Conservation (phyloP, 2,329 filamentous ascomycete genomes). For the Coniochaeta sp. region DNA sequence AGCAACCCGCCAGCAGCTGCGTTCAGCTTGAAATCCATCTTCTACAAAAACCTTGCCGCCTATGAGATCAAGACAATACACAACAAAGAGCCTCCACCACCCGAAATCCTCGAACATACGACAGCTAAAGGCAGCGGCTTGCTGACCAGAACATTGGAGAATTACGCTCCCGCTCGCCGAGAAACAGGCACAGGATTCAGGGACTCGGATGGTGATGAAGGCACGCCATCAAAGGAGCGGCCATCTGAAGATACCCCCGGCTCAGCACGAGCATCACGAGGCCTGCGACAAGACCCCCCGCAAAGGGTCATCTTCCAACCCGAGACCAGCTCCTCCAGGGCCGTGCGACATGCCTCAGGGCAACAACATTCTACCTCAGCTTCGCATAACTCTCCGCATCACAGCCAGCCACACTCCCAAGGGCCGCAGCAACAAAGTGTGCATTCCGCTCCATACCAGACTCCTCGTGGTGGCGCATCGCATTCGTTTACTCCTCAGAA, state of each 20-base stretch:
- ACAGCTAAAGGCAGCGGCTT: constrained; percentile 78
- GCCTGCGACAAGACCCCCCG: constrained; percentile 73
- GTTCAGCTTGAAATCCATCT: constrained; percentile 78
- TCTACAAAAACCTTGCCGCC: constrained; percentile 82
- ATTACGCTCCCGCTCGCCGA: constrained; percentile 42
- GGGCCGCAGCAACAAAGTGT: neutral
- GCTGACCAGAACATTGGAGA: constrained; percentile 71
- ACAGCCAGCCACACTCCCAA: constrained; percentile 14
- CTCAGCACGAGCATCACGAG: constrained; percentile 51
- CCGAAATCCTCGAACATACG: constrained; percentile 80
- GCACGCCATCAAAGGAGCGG: constrained; percentile 48
- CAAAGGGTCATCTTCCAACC: constrained; percentile 81
- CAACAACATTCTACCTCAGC: constrained; percentile 26
- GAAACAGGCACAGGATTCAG: constrained; percentile 33
- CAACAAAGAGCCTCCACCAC: constrained; percentile 74
- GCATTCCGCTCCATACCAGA: constrained; percentile 6
- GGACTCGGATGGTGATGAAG: constrained; percentile 53
- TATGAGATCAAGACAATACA: constrained; percentile 78
- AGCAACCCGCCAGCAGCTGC: constrained; percentile 75
- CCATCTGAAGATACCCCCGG: constrained; percentile 40
- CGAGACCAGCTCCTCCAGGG: constrained; percentile 59
- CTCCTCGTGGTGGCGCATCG: constrained; percentile 32
- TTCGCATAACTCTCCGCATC: constrained; percentile 16
- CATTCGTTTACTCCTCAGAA: constrained; percentile 44
- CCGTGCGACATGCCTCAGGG: constrained; percentile 49